These are phyloP conservation scores for Penicillium vulpinum DNA, from an alignment of 2,329 filamentous ascomycete genomes.

Conservation along the genomic window DNA sequence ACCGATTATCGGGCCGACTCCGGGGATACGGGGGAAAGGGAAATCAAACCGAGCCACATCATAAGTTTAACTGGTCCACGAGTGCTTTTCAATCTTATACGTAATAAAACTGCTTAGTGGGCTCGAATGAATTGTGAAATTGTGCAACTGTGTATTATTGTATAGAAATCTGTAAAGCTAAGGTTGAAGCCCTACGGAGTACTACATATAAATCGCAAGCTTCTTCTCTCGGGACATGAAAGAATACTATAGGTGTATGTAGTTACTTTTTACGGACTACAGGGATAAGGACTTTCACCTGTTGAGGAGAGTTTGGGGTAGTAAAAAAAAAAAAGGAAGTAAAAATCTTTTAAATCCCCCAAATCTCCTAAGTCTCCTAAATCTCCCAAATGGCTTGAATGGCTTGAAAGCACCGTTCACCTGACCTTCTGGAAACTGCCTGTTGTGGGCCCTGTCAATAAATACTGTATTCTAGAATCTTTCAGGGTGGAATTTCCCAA, in stretches of 20 bases:
- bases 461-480: background rate
- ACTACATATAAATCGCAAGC: background rate
- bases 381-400: background rate
- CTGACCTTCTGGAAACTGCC: background rate
- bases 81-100: background rate
- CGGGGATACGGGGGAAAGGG: background rate
- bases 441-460: background rate
- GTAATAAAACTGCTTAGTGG: background rate
- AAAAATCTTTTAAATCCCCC: no score
- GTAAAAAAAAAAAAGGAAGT: no score
- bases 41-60: background rate
- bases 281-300: no score
- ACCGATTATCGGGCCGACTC: conserved; percentile 1
- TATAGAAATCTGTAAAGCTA: background rate
- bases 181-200: no score
- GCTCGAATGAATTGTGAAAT: background rate
- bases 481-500: background rate
- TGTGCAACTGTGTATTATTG: no score
- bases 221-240: background rate
- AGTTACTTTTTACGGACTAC: background rate
- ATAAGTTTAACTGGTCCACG: no score
- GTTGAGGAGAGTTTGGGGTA: no score
- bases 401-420: background rate
- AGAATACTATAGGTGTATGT: background rate
- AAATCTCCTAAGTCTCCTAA: no score